Conservation (phyloP, 306 rosid genomes). For the Neltuma alba region DNA sequence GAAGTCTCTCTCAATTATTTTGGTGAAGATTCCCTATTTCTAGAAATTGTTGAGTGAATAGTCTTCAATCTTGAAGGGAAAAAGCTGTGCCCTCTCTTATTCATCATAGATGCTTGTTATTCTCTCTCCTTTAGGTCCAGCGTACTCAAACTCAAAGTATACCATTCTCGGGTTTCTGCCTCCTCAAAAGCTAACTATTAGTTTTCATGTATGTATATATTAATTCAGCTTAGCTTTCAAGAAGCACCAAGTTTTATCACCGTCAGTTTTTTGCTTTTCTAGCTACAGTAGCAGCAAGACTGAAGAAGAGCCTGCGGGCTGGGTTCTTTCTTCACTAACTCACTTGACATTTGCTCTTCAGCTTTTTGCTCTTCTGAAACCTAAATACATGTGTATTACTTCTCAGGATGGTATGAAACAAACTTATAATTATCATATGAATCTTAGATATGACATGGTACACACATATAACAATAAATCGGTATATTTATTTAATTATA, state of each 20-base stretch:
- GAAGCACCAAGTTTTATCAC: background rate
- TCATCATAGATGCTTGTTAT: background rate
- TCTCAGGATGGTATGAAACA: background rate
- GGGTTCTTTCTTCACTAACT: background rate
- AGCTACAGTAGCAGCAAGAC: background rate
- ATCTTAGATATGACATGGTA: background rate
- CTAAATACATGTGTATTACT: background rate
- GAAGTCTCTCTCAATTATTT: conserved; percentile 54
- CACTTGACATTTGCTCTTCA: background rate
- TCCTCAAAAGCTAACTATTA: conserved; percentile 28
- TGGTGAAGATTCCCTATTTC: conserved; percentile 46
- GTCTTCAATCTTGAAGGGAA: conserved; percentile 16
- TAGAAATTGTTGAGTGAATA: conserved; percentile 35
- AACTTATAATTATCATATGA: background rate
- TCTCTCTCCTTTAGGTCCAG: conserved; percentile 8
- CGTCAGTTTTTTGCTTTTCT: conserved; percentile 2
- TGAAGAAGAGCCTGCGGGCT: background rate
- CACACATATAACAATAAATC: background rate
- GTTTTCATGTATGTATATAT: conserved; percentile 1
- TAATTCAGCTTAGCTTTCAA: conserved; percentile 7
- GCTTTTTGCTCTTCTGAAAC: background rate
- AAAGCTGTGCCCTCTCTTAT: conserved; percentile 31
- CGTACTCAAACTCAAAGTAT: background rate
- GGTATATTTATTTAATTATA: background rate
- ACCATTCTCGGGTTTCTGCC: conserved; percentile 20